A percentile compares a stretch with the other conserved stretches of the same genome.
Evolutionary conservation across 139 green algal species (phyloP).

Genomic region (Microglena sp.): DNA sequence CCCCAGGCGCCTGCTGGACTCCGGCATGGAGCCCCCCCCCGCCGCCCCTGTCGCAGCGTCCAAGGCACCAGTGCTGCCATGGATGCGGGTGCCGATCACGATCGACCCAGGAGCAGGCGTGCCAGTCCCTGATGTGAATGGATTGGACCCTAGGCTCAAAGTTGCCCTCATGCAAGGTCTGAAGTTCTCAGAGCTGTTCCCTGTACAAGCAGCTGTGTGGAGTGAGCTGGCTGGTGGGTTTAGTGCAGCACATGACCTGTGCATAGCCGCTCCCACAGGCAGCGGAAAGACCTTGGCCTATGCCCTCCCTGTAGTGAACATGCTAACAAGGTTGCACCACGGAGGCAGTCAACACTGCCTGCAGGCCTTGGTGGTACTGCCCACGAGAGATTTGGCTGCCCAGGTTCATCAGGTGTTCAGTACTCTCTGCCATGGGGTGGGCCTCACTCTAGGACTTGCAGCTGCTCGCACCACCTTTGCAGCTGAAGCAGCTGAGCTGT

Average conservation of each 20-base stretch:
- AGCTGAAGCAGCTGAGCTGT: background rate
- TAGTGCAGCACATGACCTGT: constrained; percentile 68
- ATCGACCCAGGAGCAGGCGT: constrained; percentile 36
- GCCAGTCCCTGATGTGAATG: constrained; percentile 36
- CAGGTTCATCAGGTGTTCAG: constrained; percentile 38
- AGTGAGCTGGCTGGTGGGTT: constrained; percentile 47
- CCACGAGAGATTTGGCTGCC: constrained; percentile 64
- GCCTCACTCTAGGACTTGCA: background rate
- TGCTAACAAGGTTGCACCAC: constrained; percentile 28
- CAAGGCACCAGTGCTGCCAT: constrained; percentile 52
- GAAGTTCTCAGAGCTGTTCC: constrained; percentile 11
- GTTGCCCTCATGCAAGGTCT: constrained; percentile 8
- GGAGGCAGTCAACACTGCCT: constrained; percentile 21
- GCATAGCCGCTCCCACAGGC: constrained; percentile 75
- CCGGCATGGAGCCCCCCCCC: too few relatives aligned
- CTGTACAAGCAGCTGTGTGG: constrained; percentile 54
- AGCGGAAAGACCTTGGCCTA: constrained; percentile 88
- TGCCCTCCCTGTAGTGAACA: constrained; percentile 63
- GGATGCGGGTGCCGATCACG: constrained; percentile 72
- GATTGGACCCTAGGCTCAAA: constrained; percentile 37
- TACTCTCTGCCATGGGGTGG: background rate
- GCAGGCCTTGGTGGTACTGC: constrained; percentile 64
- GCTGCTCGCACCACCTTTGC: background rate
- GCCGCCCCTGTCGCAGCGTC: too few relatives aligned
- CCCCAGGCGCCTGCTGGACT: too few relatives aligned